Conservation (phyloP, 163 green algal species). For the Dunaliella salina region DNA sequence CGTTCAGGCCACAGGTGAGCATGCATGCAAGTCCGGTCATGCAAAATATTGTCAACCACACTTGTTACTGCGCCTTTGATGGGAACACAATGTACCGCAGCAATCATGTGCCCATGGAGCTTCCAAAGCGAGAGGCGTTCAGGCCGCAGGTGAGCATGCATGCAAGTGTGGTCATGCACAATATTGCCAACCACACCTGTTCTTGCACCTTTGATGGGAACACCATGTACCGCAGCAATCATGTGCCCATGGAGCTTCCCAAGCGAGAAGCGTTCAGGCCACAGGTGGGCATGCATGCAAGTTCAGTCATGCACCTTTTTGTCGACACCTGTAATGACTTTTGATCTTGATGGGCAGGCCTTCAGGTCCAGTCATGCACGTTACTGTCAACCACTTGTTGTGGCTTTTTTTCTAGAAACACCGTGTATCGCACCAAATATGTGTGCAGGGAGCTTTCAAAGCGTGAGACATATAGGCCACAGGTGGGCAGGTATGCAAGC, state of each 20-base stretch:
- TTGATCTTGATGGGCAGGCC: no score
- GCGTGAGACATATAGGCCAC: background rate
- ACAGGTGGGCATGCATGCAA: slow-evolving; percentile 3
- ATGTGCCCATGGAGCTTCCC: slow-evolving; percentile 14
- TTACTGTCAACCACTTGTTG: no score
- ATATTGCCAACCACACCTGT: no score
- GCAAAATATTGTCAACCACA: no score
- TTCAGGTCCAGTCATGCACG: no score
- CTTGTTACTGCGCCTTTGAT: slow-evolving; percentile 20
- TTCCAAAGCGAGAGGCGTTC: background rate
- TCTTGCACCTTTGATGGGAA: slow-evolving; percentile 17
- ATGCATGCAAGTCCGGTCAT: no score
- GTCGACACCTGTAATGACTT: no score
- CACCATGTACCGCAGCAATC: slow-evolving; percentile 18
- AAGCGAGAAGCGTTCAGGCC: background rate
- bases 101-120: slow-evolving; percentile 17
- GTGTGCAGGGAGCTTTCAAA: slow-evolving; percentile 12
- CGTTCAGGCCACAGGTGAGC: slow-evolving; percentile 8
- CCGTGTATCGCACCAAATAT: slow-evolving; percentile 15
- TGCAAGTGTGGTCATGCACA: no score
- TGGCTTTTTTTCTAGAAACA: slow-evolving; percentile 16
- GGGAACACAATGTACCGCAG: slow-evolving; percentile 18
- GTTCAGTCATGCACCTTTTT: no score
- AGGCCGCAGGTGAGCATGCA: slow-evolving; percentile 8
- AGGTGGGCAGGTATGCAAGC: slow-evolving; percentile 2